Percentiles rank a stretch among this genome's conserved stretches.
phyloP scores from a whole-genome alignment of 495 filamentous ascomycete species.

The Trichoderma asperelloides region DNA sequence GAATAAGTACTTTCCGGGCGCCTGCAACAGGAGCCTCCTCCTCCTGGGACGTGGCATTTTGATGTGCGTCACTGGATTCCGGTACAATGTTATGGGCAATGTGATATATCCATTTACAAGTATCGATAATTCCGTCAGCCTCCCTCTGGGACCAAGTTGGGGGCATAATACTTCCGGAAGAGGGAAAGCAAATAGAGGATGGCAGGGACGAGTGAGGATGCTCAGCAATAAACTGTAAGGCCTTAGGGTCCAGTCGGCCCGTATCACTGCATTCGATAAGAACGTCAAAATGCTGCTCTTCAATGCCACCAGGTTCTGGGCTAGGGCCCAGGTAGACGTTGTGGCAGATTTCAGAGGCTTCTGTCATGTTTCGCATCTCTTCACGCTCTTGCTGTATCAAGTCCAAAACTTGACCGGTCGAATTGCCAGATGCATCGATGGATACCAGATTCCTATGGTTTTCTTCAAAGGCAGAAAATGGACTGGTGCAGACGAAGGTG shows the following conservation, averaged over 20 bases:
- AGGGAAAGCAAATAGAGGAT: constrained; percentile 51
- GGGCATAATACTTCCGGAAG: constrained; percentile 79
- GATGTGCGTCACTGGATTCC: constrained; percentile 4
- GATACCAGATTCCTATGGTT: constrained; percentile 62
- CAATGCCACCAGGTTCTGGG: constrained; percentile 51
- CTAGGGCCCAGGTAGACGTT: constrained; percentile 91
- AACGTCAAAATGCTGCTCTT: constrained; percentile 51
- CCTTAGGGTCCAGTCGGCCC: constrained; percentile 54
- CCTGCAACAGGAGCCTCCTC: constrained; percentile 10
- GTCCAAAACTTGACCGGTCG: constrained; percentile 75
- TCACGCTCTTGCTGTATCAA: constrained; percentile 82
- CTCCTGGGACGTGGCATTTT: not conserved
- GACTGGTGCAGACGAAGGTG: constrained; percentile 65
- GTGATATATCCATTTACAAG: constrained; percentile 82
- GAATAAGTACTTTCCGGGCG: constrained; percentile 64
- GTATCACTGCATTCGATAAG: constrained; percentile 81
- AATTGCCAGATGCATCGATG: constrained; percentile 59
- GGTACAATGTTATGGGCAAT: constrained; percentile 52
- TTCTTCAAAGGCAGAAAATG: constrained; percentile 67
- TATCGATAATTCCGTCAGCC: constrained; percentile 72
- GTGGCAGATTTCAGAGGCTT: constrained; percentile 72
- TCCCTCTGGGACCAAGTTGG: constrained; percentile 72
- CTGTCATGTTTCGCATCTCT: constrained; percentile 92
- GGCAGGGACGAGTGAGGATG: constrained; percentile 40
- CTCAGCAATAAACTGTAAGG: constrained; percentile 38